Conservation (phyloP, 116 monocot species). For the Dioscorea cayenensis region DNA sequence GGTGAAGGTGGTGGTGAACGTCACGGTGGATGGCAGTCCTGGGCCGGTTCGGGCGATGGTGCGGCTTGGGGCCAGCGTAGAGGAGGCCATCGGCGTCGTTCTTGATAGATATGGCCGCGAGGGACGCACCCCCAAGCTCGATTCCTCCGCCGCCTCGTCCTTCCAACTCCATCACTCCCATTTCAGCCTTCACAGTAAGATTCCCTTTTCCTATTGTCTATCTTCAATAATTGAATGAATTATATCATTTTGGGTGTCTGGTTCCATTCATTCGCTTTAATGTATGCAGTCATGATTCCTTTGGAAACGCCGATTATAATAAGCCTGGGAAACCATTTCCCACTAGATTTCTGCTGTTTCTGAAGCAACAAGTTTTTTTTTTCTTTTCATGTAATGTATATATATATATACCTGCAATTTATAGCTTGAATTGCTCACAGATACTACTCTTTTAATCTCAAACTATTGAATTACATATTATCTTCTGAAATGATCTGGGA, state of each 20-base stretch:
- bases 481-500: no score
- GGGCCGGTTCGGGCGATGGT: conserved; percentile 78
- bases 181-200: conserved; percentile 67
- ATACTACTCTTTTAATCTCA: no score
- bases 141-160: conserved; percentile 4
- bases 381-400: no score
- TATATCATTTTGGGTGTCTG: not conserved
- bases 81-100: conserved; percentile 52
- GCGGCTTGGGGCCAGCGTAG: conserved; percentile 52
- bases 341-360: no score
- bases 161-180: conserved; percentile 79
- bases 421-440: no score
- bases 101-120: conserved; percentile 49
- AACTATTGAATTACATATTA: no score
- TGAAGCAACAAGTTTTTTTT: no score
- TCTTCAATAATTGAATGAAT: not conserved
- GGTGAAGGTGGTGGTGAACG: conserved; percentile 80
- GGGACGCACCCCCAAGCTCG: conserved; percentile 54
- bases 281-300: not conserved
- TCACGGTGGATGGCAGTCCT: conserved; percentile 81
- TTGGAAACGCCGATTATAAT: no score
- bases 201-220: not conserved
- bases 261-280: not conserved
- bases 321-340: no score
- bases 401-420: no score